Evolutionary conservation across 768 basidiomycete genomes (phyloP).

Genomic region (Fistulinella prunicolor): DNA sequence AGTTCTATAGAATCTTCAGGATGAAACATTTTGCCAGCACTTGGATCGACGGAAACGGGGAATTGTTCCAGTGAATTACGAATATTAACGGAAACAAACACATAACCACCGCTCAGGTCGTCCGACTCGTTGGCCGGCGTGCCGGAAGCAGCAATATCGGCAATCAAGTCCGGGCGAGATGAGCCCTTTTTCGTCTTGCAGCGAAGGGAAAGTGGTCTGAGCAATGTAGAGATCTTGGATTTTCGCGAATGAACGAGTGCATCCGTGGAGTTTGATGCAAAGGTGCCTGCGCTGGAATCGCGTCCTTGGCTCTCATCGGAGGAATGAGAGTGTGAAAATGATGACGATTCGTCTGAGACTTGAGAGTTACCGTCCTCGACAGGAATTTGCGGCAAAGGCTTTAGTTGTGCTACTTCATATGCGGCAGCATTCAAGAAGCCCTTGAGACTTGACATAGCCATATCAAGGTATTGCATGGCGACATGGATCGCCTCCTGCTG

Average conservation of each 20-base stretch:
- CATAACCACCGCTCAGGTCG: constrained; percentile 16
- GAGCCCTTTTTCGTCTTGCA: constrained; percentile 3
- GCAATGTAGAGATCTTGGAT: constrained; percentile 14
- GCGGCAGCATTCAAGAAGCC: constrained; percentile 31
- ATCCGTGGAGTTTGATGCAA: constrained; percentile 4
- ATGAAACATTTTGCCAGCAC: constrained; percentile 30
- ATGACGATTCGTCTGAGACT: constrained; percentile 1
- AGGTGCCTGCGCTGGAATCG: not conserved
- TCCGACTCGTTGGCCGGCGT: constrained; percentile 20
- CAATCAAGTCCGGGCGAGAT: constrained; percentile 2
- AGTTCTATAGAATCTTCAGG: constrained; percentile 30
- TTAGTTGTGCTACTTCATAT: constrained; percentile 25
- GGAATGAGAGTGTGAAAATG: not conserved
- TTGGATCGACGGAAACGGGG: constrained; percentile 22
- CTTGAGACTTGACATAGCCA: constrained; percentile 32
- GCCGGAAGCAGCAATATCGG: constrained; percentile 15
- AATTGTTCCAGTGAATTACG: constrained; percentile 30
- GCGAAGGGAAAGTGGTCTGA: constrained; percentile 16
- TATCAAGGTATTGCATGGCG: constrained; percentile 29
- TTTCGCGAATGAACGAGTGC: not conserved
- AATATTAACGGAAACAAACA: constrained; percentile 24
- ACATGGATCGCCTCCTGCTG: constrained; percentile 12
- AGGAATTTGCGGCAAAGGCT: constrained; percentile 27
- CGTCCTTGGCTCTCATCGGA: constrained; percentile 3
- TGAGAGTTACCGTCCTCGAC: not conserved